Conservation (phyloP, 306 rosid genomes). For the Citrullus amarus region DNA sequence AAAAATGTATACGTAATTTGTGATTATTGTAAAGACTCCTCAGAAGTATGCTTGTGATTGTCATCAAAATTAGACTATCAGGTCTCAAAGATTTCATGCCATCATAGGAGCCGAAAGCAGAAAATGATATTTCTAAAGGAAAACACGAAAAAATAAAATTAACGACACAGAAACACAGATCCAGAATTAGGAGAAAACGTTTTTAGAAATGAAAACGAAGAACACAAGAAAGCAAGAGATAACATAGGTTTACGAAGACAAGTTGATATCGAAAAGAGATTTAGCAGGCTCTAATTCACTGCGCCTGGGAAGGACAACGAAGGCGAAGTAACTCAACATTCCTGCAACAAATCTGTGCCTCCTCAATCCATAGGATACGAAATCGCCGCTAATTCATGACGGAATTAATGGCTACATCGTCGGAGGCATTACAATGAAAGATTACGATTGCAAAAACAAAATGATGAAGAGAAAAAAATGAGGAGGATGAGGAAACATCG, state of each 20-base stretch:
- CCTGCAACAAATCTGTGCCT: conserved; percentile 48
- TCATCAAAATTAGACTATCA: conserved; percentile 67
- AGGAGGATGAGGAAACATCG: neutral
- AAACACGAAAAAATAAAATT: no score
- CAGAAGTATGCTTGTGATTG: conserved; percentile 75
- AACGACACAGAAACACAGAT: no score
- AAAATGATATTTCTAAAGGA: no score
- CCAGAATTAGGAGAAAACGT: neutral
- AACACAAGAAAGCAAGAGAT: neutral
- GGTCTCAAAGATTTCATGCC: conserved; percentile 99
- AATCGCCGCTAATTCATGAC: neutral
- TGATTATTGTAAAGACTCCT: conserved; percentile 25
- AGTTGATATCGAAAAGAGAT: neutral
- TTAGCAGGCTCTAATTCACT: conserved; percentile 69
- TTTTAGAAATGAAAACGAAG: neutral
- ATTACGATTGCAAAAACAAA: neutral
- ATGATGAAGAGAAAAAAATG: neutral
- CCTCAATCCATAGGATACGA: conserved; percentile 16
- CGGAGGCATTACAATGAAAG: neutral
- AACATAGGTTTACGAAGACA: neutral
- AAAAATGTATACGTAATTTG: neutral
- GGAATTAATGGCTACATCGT: neutral
- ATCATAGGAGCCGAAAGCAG: conserved; percentile 52
- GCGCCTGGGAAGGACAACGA: conserved; percentile 33
- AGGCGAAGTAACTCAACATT: conserved; percentile 87